Conservation (phyloP, 345 rosid species). For the Moringa oleifera region DNA sequence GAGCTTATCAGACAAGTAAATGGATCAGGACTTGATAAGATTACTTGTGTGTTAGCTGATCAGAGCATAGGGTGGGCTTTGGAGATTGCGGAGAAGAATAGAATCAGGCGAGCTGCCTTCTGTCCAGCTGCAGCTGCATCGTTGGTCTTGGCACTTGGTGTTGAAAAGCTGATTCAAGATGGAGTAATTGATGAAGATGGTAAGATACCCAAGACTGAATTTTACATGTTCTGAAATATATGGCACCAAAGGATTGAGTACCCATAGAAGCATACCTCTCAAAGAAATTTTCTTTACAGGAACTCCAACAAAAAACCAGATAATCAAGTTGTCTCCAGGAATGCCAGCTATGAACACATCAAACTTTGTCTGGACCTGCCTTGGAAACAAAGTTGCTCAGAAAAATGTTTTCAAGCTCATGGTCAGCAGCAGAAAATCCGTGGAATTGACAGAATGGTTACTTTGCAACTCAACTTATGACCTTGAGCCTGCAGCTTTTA, state of each 20-base stretch:
- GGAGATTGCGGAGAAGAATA: constrained; percentile 35
- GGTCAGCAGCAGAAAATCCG: constrained; percentile 8
- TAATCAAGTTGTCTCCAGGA: constrained; percentile 16
- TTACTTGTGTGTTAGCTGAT: constrained; percentile 47
- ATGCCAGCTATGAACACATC: constrained; percentile 26
- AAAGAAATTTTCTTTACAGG: constrained; percentile 15
- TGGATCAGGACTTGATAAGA: constrained; percentile 13
- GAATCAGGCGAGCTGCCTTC: constrained; percentile 31
- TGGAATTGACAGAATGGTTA: constrained; percentile 31
- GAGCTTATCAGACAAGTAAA: constrained; percentile 24
- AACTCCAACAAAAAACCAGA: constrained; percentile 5
- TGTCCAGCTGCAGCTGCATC: constrained; percentile 36
- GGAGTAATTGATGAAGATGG: constrained; percentile 41
- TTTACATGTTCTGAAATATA: not conserved
- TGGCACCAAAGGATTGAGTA: too few relatives aligned
- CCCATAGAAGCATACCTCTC: too few relatives aligned
- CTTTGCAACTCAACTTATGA: constrained; percentile 31
- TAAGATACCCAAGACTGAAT: constrained; percentile 4
- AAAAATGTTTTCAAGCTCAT: constrained; percentile 22
- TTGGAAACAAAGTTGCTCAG: constrained; percentile 20
- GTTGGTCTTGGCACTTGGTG: constrained; percentile 23
- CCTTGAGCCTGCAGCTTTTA: constrained; percentile 29
- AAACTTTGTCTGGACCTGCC: constrained; percentile 33
- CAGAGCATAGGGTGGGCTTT: constrained; percentile 25
- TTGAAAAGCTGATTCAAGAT: constrained; percentile 34